Evolutionary conservation across 2,329 filamentous ascomycete species (phyloP), one percentile per base, ranked within the genome.

Genomic region (Monascus ruber): DNA sequence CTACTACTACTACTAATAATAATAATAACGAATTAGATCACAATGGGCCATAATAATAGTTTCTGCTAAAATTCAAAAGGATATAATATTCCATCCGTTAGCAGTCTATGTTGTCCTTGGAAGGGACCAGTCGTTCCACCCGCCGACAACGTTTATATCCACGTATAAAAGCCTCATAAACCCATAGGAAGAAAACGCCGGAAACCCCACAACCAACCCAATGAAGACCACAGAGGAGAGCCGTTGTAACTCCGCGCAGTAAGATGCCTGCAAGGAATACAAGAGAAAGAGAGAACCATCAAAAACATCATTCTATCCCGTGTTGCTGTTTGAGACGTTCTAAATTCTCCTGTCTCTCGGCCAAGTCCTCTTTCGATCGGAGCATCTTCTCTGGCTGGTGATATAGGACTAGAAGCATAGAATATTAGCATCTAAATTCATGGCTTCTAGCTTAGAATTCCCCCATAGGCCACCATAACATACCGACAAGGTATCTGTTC

Each of bases 311-410:
- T 81, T 95, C 89, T 76, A 96, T 95, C 64, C 88, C 89, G 69
- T 98, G 87, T 68, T 96, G 85, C 63, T 83, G 79, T 74, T 98
- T 98, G 71, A 96, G 81, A 72, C 86, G 84, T 77, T 94, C 89
- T 84, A 98, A 80, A 74, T 89, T 91, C 66, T 94, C 85, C 70
- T 91, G 85, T 70, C 91, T 85, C 57, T 86, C 81, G 59, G 89
- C 85, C 59, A 96, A 76, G 69, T 95, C 87, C 69, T 91, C 85
- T 80, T 85, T 89, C 72, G 85, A 85, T 66, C 83, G 85, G 61
- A 76, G 67, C 79, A 83, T 83, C 68, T 84, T 84, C 56, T 84
- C 81, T 50, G 79, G 80, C 63, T 85, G 81, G 60, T 85, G 81
- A 58, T 85, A 85, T 60, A 85, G 68, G 43, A 85, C 81, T 63